Conservation (phyloP, 2,329 filamentous ascomycete genomes). For the Apiospora koreana region DNA sequence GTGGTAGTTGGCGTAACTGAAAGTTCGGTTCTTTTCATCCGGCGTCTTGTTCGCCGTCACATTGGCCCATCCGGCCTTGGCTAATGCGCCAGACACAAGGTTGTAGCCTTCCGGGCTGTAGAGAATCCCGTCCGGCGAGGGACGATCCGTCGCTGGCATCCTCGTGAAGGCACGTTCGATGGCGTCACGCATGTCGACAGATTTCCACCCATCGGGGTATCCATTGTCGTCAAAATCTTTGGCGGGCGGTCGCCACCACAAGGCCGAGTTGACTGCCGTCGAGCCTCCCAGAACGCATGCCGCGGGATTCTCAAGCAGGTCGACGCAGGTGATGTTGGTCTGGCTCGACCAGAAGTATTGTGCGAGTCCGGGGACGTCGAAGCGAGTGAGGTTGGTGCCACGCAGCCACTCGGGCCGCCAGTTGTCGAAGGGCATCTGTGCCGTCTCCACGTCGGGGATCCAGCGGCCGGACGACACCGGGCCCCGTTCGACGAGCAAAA, state of each 20-base stretch:
- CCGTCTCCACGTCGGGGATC: constrained; percentile 59
- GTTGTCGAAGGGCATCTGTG: constrained; percentile 13
- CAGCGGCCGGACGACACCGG: constrained; percentile 65
- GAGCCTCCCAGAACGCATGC: too few relatives aligned
- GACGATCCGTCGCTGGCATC: constrained; percentile 69
- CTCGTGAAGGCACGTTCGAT: constrained; percentile 64
- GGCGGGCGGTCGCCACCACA: too few relatives aligned
- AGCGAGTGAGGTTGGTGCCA: constrained; percentile 64
- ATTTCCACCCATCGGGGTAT: constrained; percentile 73
- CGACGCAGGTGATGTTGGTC: too few relatives aligned
- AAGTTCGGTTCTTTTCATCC: too few relatives aligned
- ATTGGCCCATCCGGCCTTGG: too few relatives aligned
- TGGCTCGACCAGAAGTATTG: constrained; percentile 50
- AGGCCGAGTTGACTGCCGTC: too few relatives aligned
- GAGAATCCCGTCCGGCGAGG: constrained; percentile 65
- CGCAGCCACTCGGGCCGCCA: constrained; percentile 50
- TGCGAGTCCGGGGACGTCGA: constrained; percentile 71
- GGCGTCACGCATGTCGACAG: constrained; percentile 59
- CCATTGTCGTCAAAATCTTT: constrained; percentile 45
- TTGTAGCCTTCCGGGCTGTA: constrained; percentile 48
- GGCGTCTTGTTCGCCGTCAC: too few relatives aligned
- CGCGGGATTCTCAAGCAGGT: too few relatives aligned
- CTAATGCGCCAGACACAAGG: too few relatives aligned
- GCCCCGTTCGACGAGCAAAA: constrained; percentile 63
- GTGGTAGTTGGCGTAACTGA: too few relatives aligned